A percentile compares a stretch with the other conserved stretches of the same genome.
Evolutionary conservation across 768 basidiomycete genomes (phyloP).

Genomic region (Lentinula lateritia): DNA sequence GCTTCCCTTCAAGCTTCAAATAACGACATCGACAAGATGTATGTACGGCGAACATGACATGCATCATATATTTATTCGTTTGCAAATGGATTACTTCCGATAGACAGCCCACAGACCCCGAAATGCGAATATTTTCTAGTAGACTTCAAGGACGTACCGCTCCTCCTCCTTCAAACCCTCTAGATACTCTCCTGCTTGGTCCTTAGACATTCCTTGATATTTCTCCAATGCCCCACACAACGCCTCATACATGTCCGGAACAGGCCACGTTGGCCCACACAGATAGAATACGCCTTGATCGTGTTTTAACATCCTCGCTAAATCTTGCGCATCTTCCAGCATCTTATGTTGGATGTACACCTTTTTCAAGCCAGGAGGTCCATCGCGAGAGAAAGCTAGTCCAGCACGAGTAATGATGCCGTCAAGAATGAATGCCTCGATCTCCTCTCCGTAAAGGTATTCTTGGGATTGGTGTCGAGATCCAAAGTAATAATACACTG

Average conservation of each 20-base stretch:
- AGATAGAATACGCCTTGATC: slow-evolving; percentile 87
- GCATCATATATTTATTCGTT: too few species aligned
- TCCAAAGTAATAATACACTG: slow-evolving; percentile 97
- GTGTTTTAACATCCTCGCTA: slow-evolving; percentile 70
- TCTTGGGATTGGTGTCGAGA: slow-evolving; percentile 93
- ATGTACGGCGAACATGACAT: too few species aligned
- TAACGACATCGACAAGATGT: too few species aligned
- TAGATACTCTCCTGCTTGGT: slow-evolving; percentile 72
- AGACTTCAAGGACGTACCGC: slow-evolving; percentile 93
- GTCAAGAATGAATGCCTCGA: slow-evolving; percentile 88
- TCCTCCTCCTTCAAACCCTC: slow-evolving; percentile 95
- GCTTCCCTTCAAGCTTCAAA: too few species aligned
- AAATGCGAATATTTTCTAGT: not conserved
- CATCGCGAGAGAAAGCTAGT: slow-evolving; percentile 94
- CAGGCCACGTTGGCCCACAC: slow-evolving; percentile 99
- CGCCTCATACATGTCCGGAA: slow-evolving; percentile 94
- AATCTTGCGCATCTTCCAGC: slow-evolving; percentile 76
- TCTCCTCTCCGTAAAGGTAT: slow-evolving; percentile 94
- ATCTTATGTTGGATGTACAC: slow-evolving; percentile 99
- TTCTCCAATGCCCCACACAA: slow-evolving; percentile 76
- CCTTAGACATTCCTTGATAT: slow-evolving; percentile 58
- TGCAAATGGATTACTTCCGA: not conserved
- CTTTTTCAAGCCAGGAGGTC: slow-evolving; percentile 55
- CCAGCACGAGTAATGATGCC: slow-evolving; percentile 86
- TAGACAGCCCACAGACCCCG: not conserved